Base-by-base conservation (phyloP, 2,329 filamentous ascomycete genomes). In the Sporothrix curviconia region DNA sequence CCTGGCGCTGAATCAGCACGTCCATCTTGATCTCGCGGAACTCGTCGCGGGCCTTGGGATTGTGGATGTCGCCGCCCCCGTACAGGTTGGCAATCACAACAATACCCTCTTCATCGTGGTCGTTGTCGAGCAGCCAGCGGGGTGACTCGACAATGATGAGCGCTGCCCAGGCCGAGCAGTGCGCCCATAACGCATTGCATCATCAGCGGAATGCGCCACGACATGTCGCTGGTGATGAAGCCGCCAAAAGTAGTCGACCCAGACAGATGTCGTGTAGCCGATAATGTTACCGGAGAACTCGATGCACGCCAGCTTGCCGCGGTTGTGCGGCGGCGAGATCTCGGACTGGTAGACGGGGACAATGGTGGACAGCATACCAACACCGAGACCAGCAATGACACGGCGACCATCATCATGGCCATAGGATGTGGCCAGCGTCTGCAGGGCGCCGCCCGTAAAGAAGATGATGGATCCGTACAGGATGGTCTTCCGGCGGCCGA, bases 1-100 rank as follows among this genome's bases (percentile, higher is more conserved):
- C 94, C 74, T 96, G 91, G 53, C 94, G 89, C 71, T 92, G 86
- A 24, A 97, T 78, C 34, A 99, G 81, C 30, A 99, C 94, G 66
- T 92, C 86, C 90, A 96, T 96, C 78, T 99, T 99, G 76, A 99
- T 99, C 68, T 97, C 94, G 66, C 92, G 89, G 73, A 95, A 99
- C 72, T 99, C 94, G 57, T 96, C 92, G 59, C 92, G 85, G 1
- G 94, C 94, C 72, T 95, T 94, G 59, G 86, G 76, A 70, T 96
- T 89, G 73, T 96, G 92, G 60, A 97, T 92, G 70, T 99, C 94
- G 60, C 94, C 94, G 68, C 89, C 90, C 56, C 94, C 94, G 67
- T 97, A 97, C 7, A 99, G 79, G 69, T 97, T 97, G 59, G 94
- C 94, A 74, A 99, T 97, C 50, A 99, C 94, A 28, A 96, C 87